Evolutionary conservation across 2,329 filamentous ascomycete genomes (phyloP), one percentile per base, ranked within the genome.

Genomic region (Exophiala bonariae): DNA sequence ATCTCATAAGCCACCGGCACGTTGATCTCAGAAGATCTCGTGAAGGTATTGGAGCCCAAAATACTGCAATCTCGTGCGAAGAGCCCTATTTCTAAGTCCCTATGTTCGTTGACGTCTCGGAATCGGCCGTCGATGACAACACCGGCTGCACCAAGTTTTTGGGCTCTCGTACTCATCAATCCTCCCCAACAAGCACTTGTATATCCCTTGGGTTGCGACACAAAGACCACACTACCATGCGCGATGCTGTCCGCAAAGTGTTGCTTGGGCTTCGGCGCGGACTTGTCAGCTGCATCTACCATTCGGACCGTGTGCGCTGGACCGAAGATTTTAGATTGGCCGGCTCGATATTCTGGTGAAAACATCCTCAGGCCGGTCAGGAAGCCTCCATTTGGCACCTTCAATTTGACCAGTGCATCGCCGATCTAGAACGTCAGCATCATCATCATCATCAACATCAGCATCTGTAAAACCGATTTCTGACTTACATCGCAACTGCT

Each of bases 61-160:
- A 64, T 64, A 18, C 63, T 64, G 3, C 58, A 56, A 2, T 48
- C 62, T 14, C 61, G 53, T 4, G 66, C 66, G n/a, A n/a, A n/a
- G n/a, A n/a, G n/a, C n/a, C n/a, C n/a, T n/a, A n/a, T n/a, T n/a
- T n/a, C n/a, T n/a, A n/a, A n/a, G n/a, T n/a, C n/a, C 3, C 56
- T 54, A 35, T 65, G 62, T 48, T 69, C 67, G 17, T 61, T 47
- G 4, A 71, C 47, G 49, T 69, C 66, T 11, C 67, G 54, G 50
- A 70, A 66, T 9, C 61, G 60, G 5, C 68, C 68, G 55, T 71
- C 67, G 37, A 71, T 61, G 4, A 71, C 60, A 3, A 67, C 64
- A 13, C 67, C 68, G 3, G 59, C 60, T 3, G 66, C 67, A 4
- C 66, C 67, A 2, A 63, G 50, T 14, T 58, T 54, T 49, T 66